Conservation (phyloP, 495 filamentous ascomycete genomes). For the Clavariopsis aquatica region DNA sequence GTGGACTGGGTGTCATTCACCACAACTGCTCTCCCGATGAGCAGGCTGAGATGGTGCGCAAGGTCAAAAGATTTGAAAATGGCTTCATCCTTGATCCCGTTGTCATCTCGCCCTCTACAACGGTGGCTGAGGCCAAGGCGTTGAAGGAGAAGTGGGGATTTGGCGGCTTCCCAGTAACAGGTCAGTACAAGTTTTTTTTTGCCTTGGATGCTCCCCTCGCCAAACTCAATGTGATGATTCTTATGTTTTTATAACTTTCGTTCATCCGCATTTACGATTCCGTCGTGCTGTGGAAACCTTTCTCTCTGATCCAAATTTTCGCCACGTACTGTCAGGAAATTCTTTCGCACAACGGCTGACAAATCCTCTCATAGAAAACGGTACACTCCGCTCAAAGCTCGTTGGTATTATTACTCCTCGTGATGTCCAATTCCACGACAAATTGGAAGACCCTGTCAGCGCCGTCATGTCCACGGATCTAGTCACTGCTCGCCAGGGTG, state of each 20-base stretch:
- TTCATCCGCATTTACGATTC: constrained; percentile 88
- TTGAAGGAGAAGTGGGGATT: constrained; percentile 98
- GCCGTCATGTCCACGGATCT: constrained; percentile 95
- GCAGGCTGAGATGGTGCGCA: constrained; percentile 98
- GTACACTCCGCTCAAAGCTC: constrained; percentile 89
- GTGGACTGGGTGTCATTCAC: constrained; percentile 95
- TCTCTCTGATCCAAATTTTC: constrained; percentile 38
- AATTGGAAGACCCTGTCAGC: constrained; percentile 69
- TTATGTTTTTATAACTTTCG: constrained; percentile 92
- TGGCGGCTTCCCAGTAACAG: constrained; percentile 97
- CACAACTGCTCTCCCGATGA: constrained; percentile 96
- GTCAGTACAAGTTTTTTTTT: constrained; percentile 60
- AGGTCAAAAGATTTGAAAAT: constrained; percentile 99
- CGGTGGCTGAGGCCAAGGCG: constrained; percentile 85
- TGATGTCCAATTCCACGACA: constrained; percentile 91
- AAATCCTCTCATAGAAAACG: constrained; percentile 65
- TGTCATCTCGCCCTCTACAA: constrained; percentile 82
- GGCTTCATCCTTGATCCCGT: constrained; percentile 98
- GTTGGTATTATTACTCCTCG: constrained; percentile 96
- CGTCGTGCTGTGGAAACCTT: constrained; percentile 73
- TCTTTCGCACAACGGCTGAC: constrained; percentile 17
- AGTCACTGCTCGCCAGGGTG: constrained; percentile 83
- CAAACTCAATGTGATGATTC: constrained; percentile 62
- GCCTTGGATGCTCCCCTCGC: not conserved
- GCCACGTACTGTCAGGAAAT: not conserved